Base-by-base conservation (phyloP, 345 rosid genomes). In the Excoecaria agallocha region DNA sequence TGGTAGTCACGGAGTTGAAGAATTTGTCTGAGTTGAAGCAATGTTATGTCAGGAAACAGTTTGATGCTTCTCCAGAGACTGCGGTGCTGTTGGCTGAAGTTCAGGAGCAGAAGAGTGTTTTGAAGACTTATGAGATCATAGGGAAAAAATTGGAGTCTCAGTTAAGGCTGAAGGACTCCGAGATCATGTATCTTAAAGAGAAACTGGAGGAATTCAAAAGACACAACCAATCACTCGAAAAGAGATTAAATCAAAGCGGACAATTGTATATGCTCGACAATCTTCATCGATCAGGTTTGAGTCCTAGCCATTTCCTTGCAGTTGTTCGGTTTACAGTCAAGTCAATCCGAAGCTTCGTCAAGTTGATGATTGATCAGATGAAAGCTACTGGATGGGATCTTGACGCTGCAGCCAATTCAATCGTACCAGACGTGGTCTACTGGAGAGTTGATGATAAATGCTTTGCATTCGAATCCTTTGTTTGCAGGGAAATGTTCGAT, bases 91-190 rank as follows among this genome's bases (percentile, higher is more conserved):
- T 76, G 15, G 98, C 97, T 1, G 99, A 96, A 49, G 80, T 91
- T 75, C 87, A 88, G 76, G 99, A 96, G 77, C 90, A 80, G 74
- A 89, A 86, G 79, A 85, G 90, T 76, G 79, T 88, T 4, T 59
- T 76, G 11, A 90, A 86, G 79, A 96, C 87, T 0, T 91, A 88
- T 19, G 85, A 89, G 70, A 80, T 88, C 48, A 84, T 77, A 87
- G 88, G 89, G 76, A 91, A 82, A 86, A 93, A 90, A 77, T 66
- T 90, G 73, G 98, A 93, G 72, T 81, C 89, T 76, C 93, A 95
- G 82, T 20, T 83, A 43, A 85, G 79, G 84, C 89, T 89, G 68
- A 95, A 90, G 82, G 94, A 91, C 20, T 91, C 96, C 1, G 98
- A 95, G 74, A 80, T 89, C 66, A 78, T 84, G 25, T 85, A 87